Base-by-base conservation (phyloP, 257 asterid genomes). In the Rubia yunnanensis region DNA sequence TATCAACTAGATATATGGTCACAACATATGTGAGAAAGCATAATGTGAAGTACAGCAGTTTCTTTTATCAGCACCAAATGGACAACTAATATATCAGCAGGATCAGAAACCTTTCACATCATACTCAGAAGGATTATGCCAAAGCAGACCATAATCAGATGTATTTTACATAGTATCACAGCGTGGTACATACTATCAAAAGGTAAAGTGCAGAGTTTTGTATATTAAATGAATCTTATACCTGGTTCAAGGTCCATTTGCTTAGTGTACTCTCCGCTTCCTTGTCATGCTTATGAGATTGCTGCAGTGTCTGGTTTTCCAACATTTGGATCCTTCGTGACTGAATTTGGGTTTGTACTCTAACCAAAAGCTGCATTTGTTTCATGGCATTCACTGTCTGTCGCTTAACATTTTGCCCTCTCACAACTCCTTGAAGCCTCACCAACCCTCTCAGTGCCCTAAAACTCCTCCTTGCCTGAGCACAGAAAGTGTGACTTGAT, bases 341-440 rank as follows among this genome's bases (percentile, higher is more conserved):
- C 70, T 86, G 97, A 60, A 92, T 88, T 74, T 92, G 99, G 34
- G 86, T 87, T 72, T 92, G 97, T 64, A 92, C 80, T 53, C 96
- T 66, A 32, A 92, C 96, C 23, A 89, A 73, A 26, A 92, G 92
- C 83, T 92, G 99, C 99, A 92, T 86, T 41, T 88, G 94, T 72
- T 92, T 92, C 97, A 92, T 81, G 50, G 99, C 95, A 36, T 82
- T 87, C 64, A 76, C 67, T 2, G 99, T 89, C 73, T 89, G 99
- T 48, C 92, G 82, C 69, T 81, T 81, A 9, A 86, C 95, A 14
- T 82, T 89, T 48, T 86, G 84, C 54, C 99, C 85, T 70, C 87
- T 83, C 38, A 92, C 81, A 67, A 92, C 88, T 69, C 88, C 95
- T 83, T 89, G 99, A 73, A 92, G 99, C 85, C 99, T 87, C 77